Evolutionary conservation across 2,329 filamentous ascomycete species (phyloP).

Genomic region (Lachnellula arida): DNA sequence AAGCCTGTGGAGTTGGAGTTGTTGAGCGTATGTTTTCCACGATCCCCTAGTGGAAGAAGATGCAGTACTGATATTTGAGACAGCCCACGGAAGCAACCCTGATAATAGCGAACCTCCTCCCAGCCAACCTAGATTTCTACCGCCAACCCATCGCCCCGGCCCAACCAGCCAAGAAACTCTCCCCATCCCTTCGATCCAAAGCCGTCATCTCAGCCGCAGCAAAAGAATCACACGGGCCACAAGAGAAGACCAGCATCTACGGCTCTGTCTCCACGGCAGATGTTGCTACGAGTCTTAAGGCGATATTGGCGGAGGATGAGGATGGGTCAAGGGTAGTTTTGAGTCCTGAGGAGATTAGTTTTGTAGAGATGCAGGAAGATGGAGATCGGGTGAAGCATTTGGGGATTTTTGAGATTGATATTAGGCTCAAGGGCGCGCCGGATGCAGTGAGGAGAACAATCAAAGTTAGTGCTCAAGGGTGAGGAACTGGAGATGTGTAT

Average conservation of each 20-base stretch:
- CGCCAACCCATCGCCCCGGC: slow-evolving; percentile 26
- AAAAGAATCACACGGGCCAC: slow-evolving; percentile 22
- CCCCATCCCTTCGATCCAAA: slow-evolving; percentile 25
- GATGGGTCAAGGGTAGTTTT: slow-evolving; percentile 47
- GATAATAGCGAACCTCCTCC: slow-evolving; percentile 24
- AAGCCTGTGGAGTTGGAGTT: slow-evolving; percentile 18
- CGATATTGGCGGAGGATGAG: slow-evolving; percentile 44
- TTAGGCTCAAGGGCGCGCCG: slow-evolving; percentile 44
- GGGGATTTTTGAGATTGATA: slow-evolving; percentile 48
- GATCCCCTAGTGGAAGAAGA: background rate
- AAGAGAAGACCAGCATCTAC: slow-evolving; percentile 35
- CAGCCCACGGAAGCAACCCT: slow-evolving; percentile 25
- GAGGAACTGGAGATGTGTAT: slow-evolving; percentile 5
- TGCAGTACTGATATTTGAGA: slow-evolving; percentile 11
- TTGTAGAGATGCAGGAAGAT: slow-evolving; percentile 37
- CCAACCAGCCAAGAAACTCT: slow-evolving; percentile 35
- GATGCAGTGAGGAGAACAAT: slow-evolving; percentile 38
- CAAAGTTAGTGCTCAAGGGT: slow-evolving; percentile 37
- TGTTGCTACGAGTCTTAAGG: slow-evolving; percentile 43
- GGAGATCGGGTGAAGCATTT: slow-evolving; percentile 46
- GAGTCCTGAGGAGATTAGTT: slow-evolving; percentile 45
- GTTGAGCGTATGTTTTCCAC: slow-evolving; percentile 20
- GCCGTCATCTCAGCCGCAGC: slow-evolving; percentile 30
- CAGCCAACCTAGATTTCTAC: slow-evolving; percentile 27
- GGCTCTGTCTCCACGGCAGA: slow-evolving; percentile 52